phyloP scores from a whole-genome alignment of 495 filamentous ascomycete genomes.

The Mycothermus thermophilus region DNA sequence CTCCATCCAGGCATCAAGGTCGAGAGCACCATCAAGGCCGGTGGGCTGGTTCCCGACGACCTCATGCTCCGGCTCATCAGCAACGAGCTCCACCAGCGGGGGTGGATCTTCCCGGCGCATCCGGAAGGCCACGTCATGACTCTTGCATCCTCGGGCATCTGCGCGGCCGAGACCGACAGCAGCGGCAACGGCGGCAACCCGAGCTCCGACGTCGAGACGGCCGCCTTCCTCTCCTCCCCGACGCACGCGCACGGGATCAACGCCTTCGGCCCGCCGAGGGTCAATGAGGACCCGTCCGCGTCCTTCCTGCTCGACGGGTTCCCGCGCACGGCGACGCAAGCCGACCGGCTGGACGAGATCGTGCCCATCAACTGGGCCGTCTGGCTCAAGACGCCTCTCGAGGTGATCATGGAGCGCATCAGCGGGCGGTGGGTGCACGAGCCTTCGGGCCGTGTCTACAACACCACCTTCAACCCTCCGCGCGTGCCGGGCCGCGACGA shows the following conservation, averaged over 20 bases:
- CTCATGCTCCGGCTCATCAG: conserved; percentile 86
- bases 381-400: conserved; percentile 47
- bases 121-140: conserved; percentile 27
- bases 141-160: conserved; percentile 22
- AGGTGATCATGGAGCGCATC: conserved; percentile 80
- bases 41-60: conserved; percentile 72
- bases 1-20: conserved; percentile 72
- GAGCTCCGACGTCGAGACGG: conserved; percentile 16
- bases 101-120: conserved; percentile 51
- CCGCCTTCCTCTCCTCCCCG: conserved; percentile 27
- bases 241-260: conserved; percentile 21
- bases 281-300: conserved; percentile 57
- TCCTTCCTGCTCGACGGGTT: conserved; percentile 96
- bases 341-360: conserved; percentile 56
- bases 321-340: conserved; percentile 75
- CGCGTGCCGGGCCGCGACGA: conserved; percentile 74
- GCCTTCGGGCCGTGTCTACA: conserved; percentile 84
- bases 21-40: conserved; percentile 70
- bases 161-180: conserved; percentile 7
- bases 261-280: conserved; percentile 20
- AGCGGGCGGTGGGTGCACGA: conserved; percentile 87
- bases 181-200: background rate
- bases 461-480: conserved; percentile 80
- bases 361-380: conserved; percentile 89
- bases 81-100: conserved; percentile 66